Percentiles rank a stretch among this genome's conserved stretches.
Conservation (phyloP, 306 rosid species). For the Quercus variabilis region DNA sequence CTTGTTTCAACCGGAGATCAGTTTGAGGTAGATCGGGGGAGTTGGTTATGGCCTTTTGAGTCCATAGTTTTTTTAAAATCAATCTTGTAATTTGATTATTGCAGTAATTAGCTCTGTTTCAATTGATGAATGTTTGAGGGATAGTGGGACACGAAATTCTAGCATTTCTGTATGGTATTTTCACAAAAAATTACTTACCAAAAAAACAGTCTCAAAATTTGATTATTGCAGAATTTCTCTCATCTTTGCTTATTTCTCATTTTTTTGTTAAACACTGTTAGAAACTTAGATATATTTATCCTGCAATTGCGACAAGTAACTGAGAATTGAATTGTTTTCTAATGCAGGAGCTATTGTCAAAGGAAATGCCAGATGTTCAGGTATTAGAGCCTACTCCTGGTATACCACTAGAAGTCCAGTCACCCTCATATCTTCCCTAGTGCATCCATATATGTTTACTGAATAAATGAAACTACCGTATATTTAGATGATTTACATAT, state of each 20-base stretch:
- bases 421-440: conserved; percentile 22
- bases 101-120: neutral
- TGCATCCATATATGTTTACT: neutral
- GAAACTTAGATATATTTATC: neutral
- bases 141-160: neutral
- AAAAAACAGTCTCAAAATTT: neutral
- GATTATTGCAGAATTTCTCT: neutral
- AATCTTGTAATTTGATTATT: neutral
- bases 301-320: neutral
- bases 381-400: conserved; percentile 72
- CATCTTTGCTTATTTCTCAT: conserved; percentile 1
- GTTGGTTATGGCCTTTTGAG: neutral
- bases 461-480: neutral
- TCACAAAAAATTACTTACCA: neutral
- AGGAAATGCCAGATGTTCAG: conserved; percentile 60
- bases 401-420: conserved; percentile 49
- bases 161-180: neutral
- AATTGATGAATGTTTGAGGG: too few relatives aligned
- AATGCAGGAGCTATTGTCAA: conserved; percentile 73
- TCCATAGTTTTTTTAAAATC: neutral
- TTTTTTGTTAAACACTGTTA: neutral
- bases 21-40: neutral
- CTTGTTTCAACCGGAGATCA: neutral
- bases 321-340: conserved; percentile 25
- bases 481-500: neutral